Evolutionary conservation across 169 alveolate genomes (phyloP).

Genomic region (Plasmodium ovale): DNA sequence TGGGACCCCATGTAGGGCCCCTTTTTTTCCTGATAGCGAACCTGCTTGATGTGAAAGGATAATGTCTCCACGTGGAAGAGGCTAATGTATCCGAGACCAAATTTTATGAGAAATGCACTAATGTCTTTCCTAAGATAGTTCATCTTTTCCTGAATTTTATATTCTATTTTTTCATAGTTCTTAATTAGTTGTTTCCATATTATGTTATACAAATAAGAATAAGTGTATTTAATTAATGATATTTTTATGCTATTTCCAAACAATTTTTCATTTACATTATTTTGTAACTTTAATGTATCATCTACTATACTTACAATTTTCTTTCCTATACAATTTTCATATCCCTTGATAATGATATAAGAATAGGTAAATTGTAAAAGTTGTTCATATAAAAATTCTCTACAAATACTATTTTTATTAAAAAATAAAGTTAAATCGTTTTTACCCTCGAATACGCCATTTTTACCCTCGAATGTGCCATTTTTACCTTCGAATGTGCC

Average conservation of each 20-base stretch:
- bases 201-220: slow-evolving; percentile 29
- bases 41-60: slow-evolving; percentile 64
- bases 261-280: slow-evolving; percentile 14
- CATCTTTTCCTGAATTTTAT: slow-evolving; percentile 58
- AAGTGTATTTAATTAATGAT: slow-evolving; percentile 44
- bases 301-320: slow-evolving; percentile 64
- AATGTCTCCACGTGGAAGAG: slow-evolving; percentile 41
- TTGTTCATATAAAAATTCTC: slow-evolving; percentile 30
- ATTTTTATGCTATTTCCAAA: slow-evolving; percentile 25
- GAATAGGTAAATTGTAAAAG: slow-evolving; percentile 29
- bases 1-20: no score
- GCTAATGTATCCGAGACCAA: slow-evolving; percentile 25
- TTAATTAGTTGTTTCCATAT: slow-evolving; percentile 72
- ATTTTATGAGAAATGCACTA: slow-evolving; percentile 34
- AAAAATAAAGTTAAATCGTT: slow-evolving; percentile 34
- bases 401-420: slow-evolving; percentile 29
- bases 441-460: slow-evolving; percentile 1
- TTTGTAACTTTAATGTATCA: slow-evolving; percentile 59
- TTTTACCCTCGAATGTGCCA: not conserved
- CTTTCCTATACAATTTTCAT: slow-evolving; percentile 69
- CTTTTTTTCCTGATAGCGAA: no score
- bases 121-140: slow-evolving; percentile 37
- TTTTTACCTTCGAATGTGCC: not conserved
- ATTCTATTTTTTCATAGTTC: slow-evolving; percentile 68
- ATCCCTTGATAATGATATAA: slow-evolving; percentile 68